Conservation (phyloP, 2,329 filamentous ascomycete genomes). For the Spiromastix sp. region DNA sequence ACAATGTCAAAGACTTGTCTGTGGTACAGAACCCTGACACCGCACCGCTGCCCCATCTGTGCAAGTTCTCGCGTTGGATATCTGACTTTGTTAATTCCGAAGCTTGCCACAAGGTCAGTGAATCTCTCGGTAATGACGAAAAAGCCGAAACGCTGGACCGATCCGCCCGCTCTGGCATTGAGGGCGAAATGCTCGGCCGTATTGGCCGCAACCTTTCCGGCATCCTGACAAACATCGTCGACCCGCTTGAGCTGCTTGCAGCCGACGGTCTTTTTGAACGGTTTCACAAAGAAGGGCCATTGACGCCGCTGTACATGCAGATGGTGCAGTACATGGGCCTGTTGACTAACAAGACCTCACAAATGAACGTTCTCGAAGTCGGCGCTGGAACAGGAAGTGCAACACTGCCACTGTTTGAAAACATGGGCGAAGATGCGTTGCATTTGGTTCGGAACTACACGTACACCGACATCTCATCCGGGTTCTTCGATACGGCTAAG, state of each 20-base stretch:
- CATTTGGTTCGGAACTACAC: conserved; percentile 21
- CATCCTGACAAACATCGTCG: conserved; percentile 8
- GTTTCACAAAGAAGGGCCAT: conserved; percentile 7
- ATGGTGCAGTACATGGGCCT: conserved; percentile 1
- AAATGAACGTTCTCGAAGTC: conserved; percentile 15
- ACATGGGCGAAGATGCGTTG: conserved; percentile 24
- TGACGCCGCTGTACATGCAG: background rate
- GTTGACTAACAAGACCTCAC: conserved; percentile 8
- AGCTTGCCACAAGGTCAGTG: background rate
- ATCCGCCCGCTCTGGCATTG: conserved; percentile 7
- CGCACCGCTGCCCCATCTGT: conserved; percentile 1
- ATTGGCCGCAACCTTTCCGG: conserved; percentile 13
- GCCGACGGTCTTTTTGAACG: conserved; percentile 10
- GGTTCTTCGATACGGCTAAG: conserved; percentile 28
- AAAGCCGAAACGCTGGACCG: background rate
- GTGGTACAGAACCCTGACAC: conserved; percentile 1
- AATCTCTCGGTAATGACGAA: conserved; percentile 1
- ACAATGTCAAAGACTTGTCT: conserved; percentile 1
- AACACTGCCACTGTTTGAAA: conserved; percentile 9
- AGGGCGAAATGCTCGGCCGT: conserved; percentile 22
- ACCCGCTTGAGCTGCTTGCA: conserved; percentile 9
- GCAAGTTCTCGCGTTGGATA: conserved; percentile 1
- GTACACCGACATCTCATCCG: conserved; percentile 33
- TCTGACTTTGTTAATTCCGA: conserved; percentile 2
- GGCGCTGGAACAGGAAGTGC: conserved; percentile 15